These are phyloP conservation scores for Rhizopogon rudus DNA, from an alignment of 768 basidiomycete species.

Conservation along the genomic window DNA sequence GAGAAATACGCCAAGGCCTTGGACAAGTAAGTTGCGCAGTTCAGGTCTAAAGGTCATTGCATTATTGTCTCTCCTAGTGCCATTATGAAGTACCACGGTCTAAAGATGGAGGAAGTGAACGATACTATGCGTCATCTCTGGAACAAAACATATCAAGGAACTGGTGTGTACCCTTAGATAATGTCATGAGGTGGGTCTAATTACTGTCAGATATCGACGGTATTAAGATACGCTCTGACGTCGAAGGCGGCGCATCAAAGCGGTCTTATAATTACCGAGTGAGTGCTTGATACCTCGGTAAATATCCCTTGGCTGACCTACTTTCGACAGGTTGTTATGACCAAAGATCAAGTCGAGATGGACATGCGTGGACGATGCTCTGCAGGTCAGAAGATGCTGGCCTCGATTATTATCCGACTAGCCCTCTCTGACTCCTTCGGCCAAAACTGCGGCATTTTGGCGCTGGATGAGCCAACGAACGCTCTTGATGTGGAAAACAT, in stretches of 20 bases:
- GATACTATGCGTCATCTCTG: constrained; percentile 95
- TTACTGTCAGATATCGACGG: constrained; percentile 82
- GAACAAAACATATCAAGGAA: constrained; percentile 99
- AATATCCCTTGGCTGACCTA: constrained; percentile 11
- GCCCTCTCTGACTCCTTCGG: constrained; percentile 97
- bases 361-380: constrained; percentile 99
- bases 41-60: background rate
- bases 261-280: constrained; percentile 97
- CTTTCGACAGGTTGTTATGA: constrained; percentile 85
- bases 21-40: constrained; percentile 66
- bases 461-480: constrained; percentile 97
- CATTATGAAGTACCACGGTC: constrained; percentile 95
- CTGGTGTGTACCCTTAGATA: constrained; percentile 49
- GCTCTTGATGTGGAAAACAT: constrained; percentile 96
- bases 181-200: constrained; percentile 8
- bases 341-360: constrained; percentile 98
- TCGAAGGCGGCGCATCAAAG: constrained; percentile 85
- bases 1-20: constrained; percentile 98
- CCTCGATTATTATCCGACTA: constrained; percentile 95
- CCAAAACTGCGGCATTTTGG: constrained; percentile 96
- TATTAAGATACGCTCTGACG: constrained; percentile 91
- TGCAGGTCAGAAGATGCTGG: constrained; percentile 98
- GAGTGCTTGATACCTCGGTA: constrained; percentile 16
- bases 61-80: constrained; percentile 49
- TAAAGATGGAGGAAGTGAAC: constrained; percentile 99